A percentile compares a stretch with the other conserved stretches of the same genome.
Conservation (phyloP, 2,329 filamentous ascomycete genomes). For the Botryotinia calthae region DNA sequence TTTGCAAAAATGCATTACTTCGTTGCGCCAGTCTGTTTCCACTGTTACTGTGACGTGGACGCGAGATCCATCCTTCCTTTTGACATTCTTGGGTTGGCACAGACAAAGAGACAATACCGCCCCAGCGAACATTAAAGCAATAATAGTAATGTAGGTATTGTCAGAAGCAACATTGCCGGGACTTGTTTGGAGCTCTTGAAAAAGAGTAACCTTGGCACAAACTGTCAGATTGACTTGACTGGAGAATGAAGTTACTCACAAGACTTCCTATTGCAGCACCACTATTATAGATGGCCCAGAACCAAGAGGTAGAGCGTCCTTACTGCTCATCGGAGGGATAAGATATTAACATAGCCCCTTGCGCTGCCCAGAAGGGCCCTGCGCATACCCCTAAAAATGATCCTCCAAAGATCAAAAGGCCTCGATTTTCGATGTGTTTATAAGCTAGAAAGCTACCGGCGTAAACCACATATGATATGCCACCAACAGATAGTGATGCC, state of each 20-base stretch:
- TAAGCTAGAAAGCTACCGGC: constrained; percentile 66
- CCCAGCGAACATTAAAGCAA: constrained; percentile 38
- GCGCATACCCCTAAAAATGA: constrained; percentile 72
- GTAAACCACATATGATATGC: constrained; percentile 73
- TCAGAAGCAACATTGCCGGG: constrained; percentile 30
- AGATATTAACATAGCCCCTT: constrained; percentile 81
- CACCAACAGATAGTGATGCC: constrained; percentile 64
- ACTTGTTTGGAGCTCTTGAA: constrained; percentile 64
- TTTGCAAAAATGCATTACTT: constrained; percentile 69
- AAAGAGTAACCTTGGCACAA: constrained; percentile 54
- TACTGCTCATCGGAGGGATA: constrained; percentile 78
- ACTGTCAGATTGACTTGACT: constrained; percentile 2
- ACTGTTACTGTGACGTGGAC: constrained; percentile 72
- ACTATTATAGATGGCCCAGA: constrained; percentile 24
- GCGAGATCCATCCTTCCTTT: constrained; percentile 71
- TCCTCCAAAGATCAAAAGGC: constrained; percentile 72
- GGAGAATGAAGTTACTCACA: constrained; percentile 6
- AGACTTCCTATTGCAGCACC: constrained; percentile 24
- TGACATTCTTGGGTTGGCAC: constrained; percentile 65
- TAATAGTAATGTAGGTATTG: constrained; percentile 22
- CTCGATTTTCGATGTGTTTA: constrained; percentile 54
- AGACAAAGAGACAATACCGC: constrained; percentile 66
- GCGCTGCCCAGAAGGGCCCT: constrained; percentile 75
- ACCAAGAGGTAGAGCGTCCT: constrained; percentile 67
- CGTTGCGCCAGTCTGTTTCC: constrained; percentile 77